Conservation (phyloP, 169 alveolate genomes). For the Plasmodium gonderi region DNA sequence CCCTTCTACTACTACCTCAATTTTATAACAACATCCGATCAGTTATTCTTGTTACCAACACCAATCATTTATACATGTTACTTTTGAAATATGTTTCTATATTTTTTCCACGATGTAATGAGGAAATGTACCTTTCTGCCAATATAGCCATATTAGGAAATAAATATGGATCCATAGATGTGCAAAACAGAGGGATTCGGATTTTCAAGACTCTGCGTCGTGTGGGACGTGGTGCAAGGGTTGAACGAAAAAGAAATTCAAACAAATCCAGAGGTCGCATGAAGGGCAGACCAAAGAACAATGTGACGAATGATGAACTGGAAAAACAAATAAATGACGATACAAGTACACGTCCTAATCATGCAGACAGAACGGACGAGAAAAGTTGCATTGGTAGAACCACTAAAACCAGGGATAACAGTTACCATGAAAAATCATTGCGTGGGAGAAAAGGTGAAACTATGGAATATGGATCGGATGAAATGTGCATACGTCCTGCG, state of each 20-base stretch:
- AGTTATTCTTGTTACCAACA: slow-evolving; percentile 20
- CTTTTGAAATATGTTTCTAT: slow-evolving; percentile 23
- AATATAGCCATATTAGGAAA: slow-evolving; percentile 42
- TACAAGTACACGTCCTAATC: too few species aligned
- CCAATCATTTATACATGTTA: slow-evolving; percentile 34
- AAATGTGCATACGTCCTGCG: too few species aligned
- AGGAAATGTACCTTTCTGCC: slow-evolving; percentile 25
- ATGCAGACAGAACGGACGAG: too few species aligned
- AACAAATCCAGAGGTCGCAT: neutral
- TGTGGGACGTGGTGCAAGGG: neutral
- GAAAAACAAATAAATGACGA: too few species aligned
- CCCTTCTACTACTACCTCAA: slow-evolving; percentile 26
- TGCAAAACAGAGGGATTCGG: slow-evolving; percentile 25
- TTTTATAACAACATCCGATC: slow-evolving; percentile 21
- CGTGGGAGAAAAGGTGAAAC: too few species aligned
- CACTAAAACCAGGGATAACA: too few species aligned
- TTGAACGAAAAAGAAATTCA: neutral
- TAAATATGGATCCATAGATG: slow-evolving; percentile 45
- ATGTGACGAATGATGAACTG: neutral
- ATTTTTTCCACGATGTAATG: slow-evolving; percentile 25
- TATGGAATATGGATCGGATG: too few species aligned
- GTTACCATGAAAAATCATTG: too few species aligned
- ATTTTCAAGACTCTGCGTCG: slow-evolving; percentile 28
- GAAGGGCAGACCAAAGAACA: neutral
- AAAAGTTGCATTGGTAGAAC: too few species aligned